Evolutionary conservation across 2,329 filamentous ascomycete species (phyloP).

Genomic region (Fusarium acutatum): DNA sequence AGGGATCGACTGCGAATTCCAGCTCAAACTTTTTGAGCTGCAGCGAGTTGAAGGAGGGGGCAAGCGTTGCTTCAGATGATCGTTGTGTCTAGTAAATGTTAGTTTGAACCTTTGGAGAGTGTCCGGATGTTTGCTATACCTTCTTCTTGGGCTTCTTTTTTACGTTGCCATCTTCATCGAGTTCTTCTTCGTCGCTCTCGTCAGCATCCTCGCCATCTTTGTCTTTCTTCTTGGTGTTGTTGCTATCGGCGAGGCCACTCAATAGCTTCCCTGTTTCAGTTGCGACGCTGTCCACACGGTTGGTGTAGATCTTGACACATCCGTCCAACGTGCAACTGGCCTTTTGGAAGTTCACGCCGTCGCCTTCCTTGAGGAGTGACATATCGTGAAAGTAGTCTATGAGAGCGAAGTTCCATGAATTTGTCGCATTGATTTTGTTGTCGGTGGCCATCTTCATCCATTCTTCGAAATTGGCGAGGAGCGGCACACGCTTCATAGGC

Average conservation of each 20-base stretch:
- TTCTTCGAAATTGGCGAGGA: constrained; percentile 98
- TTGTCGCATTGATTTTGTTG: constrained; percentile 98
- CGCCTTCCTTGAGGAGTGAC: constrained; percentile 94
- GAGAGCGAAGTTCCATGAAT: constrained; percentile 99
- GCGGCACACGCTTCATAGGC: constrained; percentile 94
- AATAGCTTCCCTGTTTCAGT: constrained; percentile 96
- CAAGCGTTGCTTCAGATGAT: constrained; percentile 92
- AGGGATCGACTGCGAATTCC: constrained; percentile 93
- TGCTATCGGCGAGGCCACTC: constrained; percentile 90
- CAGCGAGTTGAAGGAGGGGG: constrained; percentile 84
- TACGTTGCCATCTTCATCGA: constrained; percentile 68
- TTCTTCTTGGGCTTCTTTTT: constrained; percentile 77
- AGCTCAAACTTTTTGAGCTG: constrained; percentile 98
- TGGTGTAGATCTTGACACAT: constrained; percentile 99
- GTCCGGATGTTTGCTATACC: constrained; percentile 55
- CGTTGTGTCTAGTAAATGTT: constrained; percentile 63
- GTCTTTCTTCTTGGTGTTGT: constrained; percentile 77
- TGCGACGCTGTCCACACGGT: constrained; percentile 95
- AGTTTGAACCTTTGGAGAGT: background rate
- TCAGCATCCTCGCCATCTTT: constrained; percentile 72
- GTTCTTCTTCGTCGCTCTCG: constrained; percentile 71
- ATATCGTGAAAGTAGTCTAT: constrained; percentile 99
- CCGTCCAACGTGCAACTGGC: constrained; percentile 97
- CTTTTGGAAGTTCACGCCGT: constrained; percentile 98
- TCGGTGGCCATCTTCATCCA: constrained; percentile 99